These are phyloP conservation scores for Arctostaphylos glauca DNA, from an alignment of 148 eudicot genomes.

Conservation along the genomic window DNA sequence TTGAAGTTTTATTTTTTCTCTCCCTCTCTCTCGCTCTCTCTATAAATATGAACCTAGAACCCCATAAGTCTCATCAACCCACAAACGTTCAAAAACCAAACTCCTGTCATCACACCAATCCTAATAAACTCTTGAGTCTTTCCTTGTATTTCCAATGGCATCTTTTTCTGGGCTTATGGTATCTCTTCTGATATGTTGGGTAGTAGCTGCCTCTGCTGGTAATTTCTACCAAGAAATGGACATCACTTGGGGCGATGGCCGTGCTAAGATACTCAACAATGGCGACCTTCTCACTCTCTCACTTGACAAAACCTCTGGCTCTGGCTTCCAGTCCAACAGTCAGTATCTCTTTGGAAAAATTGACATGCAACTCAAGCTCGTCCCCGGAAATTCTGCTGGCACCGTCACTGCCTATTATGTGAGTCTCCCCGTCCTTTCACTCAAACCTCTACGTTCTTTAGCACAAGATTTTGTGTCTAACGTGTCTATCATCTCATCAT, in stretches of 20 bases:
- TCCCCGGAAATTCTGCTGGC: conserved; percentile 42
- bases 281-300: conserved; percentile 32
- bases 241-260: conserved; percentile 43
- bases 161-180: neutral
- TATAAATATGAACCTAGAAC: neutral
- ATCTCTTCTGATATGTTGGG: neutral
- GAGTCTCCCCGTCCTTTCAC: too few relatives aligned
- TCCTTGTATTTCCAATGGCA: conserved; percentile 12
- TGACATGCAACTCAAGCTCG: conserved; percentile 39
- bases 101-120: neutral
- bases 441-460: too few relatives aligned
- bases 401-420: conserved; percentile 41
- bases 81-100: neutral
- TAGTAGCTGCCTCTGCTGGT: neutral
- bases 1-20: neutral
- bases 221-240: conserved; percentile 27
- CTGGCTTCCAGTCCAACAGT: conserved; percentile 32
- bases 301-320: conserved; percentile 29
- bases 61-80: neutral
- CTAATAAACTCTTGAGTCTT: neutral
- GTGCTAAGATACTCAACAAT: conserved; percentile 28
- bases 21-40: neutral
- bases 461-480: too few relatives aligned
- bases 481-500: too few relatives aligned
- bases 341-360: conserved; percentile 34